phyloP scores from a whole-genome alignment of 352 stramenopile species.

The Globisporangium apiculatum region DNA sequence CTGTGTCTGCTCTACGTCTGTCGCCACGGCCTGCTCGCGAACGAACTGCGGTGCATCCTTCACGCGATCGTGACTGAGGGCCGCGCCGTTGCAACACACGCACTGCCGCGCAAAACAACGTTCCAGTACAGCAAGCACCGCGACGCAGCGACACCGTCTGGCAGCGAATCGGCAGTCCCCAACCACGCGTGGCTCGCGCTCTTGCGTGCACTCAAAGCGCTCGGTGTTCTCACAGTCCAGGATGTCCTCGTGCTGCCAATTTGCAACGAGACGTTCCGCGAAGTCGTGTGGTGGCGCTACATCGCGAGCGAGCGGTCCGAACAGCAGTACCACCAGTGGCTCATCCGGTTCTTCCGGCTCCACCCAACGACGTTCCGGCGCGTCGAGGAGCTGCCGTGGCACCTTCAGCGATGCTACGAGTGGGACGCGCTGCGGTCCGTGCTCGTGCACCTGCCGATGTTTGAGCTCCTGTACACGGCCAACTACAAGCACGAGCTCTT shows the following conservation, averaged over 20 bases:
- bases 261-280: conserved; percentile 83
- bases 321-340: conserved; percentile 72
- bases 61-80: conserved; percentile 52
- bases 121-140: conserved; percentile 26
- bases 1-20: conserved; percentile 86
- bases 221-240: conserved; percentile 79
- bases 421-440: conserved; percentile 84
- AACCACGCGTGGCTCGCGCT: conserved; percentile 69
- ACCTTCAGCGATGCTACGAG: conserved; percentile 86
- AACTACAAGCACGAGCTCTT: conserved; percentile 90
- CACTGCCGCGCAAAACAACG: conserved; percentile 22
- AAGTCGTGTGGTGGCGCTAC: conserved; percentile 86
- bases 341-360: conserved; percentile 80
- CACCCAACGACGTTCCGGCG: conserved; percentile 75
- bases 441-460: conserved; percentile 87
- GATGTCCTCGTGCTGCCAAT: conserved; percentile 84
- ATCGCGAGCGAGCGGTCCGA: conserved; percentile 67
- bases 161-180: conserved; percentile 33
- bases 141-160: conserved; percentile 11
- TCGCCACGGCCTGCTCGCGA: conserved; percentile 82
- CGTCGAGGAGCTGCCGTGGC: conserved; percentile 90
- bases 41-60: conserved; percentile 80
- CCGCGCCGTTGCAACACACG: conserved; percentile 9
- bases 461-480: conserved; percentile 88
- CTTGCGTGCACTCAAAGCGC: conserved; percentile 50